phyloP scores from a whole-genome alignment of 495 filamentous ascomycete species.

The Aspergillus cavernicola region DNA sequence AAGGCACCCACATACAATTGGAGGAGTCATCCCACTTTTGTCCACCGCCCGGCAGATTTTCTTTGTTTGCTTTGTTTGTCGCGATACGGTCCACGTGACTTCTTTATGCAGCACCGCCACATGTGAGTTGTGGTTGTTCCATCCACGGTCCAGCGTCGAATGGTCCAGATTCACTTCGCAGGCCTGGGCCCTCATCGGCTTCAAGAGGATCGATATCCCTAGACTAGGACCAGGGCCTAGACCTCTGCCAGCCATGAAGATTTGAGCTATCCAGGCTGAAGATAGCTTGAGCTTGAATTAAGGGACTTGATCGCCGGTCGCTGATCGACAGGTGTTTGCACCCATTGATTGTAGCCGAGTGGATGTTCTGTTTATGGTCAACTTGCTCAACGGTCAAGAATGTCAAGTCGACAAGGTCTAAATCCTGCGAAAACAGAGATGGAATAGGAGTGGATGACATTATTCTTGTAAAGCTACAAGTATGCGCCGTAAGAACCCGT shows the following conservation, averaged over 20 bases:
- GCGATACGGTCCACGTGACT: constrained; percentile 7
- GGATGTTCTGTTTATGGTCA: too few relatives aligned
- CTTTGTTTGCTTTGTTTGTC: constrained; percentile 22
- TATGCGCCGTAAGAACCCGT: too few relatives aligned
- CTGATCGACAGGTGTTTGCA: constrained; percentile 4
- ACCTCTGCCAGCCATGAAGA: constrained; percentile 11
- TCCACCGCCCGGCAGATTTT: constrained; percentile 9
- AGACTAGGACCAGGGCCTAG: constrained; percentile 29
- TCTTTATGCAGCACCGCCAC: constrained; percentile 7
- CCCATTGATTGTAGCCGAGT: too few relatives aligned
- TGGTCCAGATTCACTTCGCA: constrained; percentile 27
- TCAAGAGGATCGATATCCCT: constrained; percentile 15
- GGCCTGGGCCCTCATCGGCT: constrained; percentile 34
- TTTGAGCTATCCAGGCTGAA: background rate
- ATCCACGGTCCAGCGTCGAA: constrained; percentile 6
- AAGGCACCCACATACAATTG: constrained; percentile 26
- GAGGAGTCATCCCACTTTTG: constrained; percentile 30
- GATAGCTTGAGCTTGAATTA: constrained; percentile 3
- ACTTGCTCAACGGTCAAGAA: too few relatives aligned
- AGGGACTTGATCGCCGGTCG: constrained; percentile 9
- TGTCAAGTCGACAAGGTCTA: too few relatives aligned
- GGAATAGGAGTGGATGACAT: background rate
- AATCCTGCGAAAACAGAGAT: too few relatives aligned
- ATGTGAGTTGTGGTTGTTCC: background rate
- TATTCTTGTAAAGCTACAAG: background rate